phyloP scores from a whole-genome alignment of 306 rosid genomes.

The Acacia melanoxylon region DNA sequence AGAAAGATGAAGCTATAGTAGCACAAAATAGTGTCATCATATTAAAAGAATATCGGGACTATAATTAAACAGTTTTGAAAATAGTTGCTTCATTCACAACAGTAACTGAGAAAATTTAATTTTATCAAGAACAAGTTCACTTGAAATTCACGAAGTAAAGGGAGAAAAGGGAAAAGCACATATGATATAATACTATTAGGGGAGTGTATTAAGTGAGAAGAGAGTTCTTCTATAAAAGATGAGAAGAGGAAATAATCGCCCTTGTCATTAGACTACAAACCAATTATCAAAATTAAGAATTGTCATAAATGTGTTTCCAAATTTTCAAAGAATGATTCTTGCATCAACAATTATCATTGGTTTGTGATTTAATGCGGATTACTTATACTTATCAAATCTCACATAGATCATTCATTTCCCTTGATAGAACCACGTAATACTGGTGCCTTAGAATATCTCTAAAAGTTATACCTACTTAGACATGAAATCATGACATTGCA shows the following conservation, averaged over 20 bases:
- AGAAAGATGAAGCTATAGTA: constrained; percentile 19
- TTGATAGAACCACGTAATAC: neutral
- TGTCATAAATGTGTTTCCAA: neutral
- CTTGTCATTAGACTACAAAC: neutral
- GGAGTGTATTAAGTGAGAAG: neutral
- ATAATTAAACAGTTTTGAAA: constrained; percentile 2
- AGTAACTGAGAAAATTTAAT: neutral
- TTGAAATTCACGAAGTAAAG: constrained; percentile 15
- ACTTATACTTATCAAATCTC: neutral
- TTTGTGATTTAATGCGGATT: neutral
- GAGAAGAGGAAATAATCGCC: neutral
- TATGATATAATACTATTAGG: neutral
- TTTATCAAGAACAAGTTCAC: constrained; percentile 22
- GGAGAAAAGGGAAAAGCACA: constrained; percentile 16
- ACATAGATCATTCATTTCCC: neutral
- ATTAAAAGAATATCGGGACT: neutral
- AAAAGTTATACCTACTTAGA: constrained; percentile 7
- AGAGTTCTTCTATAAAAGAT: neutral
- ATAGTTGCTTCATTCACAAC: constrained; percentile 4
- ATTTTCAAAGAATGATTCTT: neutral
- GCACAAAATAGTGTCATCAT: constrained; percentile 8
- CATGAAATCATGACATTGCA: constrained; percentile 2
- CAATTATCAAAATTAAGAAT: neutral
- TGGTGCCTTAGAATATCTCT: constrained; percentile 24
- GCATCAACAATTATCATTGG: neutral